Evolutionary conservation across 1,284 basidiomycete genomes (phyloP).

Genomic region (Pholiota adiposa): DNA sequence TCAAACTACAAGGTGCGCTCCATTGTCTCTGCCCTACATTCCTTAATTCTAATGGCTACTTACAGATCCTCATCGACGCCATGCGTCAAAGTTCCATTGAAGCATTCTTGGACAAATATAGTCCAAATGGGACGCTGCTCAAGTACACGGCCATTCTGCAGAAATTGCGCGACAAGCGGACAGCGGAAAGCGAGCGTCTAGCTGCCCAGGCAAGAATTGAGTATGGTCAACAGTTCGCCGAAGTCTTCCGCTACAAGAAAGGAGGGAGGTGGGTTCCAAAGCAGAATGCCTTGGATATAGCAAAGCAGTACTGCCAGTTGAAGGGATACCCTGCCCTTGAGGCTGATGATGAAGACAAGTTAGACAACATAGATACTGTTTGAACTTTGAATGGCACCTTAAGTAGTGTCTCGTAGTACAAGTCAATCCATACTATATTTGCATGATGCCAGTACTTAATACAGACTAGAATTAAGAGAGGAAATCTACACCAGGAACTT

Average conservation of each 20-base stretch:
- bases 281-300: not conserved
- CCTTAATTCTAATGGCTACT: too few relatives aligned
- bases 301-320: conserved; percentile 1
- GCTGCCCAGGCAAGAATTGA: not conserved
- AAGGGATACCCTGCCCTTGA: not conserved
- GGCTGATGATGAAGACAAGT: not conserved
- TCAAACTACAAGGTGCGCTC: conserved; percentile 13
- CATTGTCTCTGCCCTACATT: not conserved
- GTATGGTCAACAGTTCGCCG: not conserved
- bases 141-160: not conserved
- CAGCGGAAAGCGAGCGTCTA: not conserved
- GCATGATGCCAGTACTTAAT: too few relatives aligned
- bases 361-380: too few relatives aligned
- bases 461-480: too few relatives aligned
- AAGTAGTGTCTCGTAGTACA: too few relatives aligned
- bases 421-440: not conserved
- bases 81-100: not conserved
- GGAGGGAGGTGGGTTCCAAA: not conserved
- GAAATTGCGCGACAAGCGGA: not conserved
- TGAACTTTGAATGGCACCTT: too few relatives aligned
- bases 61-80: not conserved
- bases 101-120: not conserved
- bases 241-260: not conserved
- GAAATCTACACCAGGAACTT: too few relatives aligned
- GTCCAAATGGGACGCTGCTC: not conserved